Evolutionary conservation across 2,329 filamentous ascomycete species (phyloP), one percentile per base, ranked within the genome.

Genomic region (Alternaria hordeiaustralica): DNA sequence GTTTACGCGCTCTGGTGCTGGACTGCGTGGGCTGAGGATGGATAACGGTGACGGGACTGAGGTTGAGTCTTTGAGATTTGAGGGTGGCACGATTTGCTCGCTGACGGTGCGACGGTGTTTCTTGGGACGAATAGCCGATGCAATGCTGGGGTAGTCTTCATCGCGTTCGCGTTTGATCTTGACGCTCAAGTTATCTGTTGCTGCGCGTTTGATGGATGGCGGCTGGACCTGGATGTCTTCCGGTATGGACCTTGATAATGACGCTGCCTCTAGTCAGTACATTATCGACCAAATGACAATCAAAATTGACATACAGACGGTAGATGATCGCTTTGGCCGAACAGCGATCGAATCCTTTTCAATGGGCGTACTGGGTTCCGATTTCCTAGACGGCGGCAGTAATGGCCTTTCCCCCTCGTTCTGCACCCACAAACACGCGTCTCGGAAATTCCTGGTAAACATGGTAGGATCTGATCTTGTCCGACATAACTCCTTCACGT

Each of bases 271-370:
- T 41, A 18, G 47, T 64, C 45, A 66, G 60, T 49, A 43, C 6
- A 28, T 28, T 28, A 15, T 8, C 7, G 8, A 26, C 79, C 76
- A 58, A 33, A 21, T 4, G 23, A 41, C 8, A 21, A 53, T 41
- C 3, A 15, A 25, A 7, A 4, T 36, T 1, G 20, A 91, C 87
- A 87, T 88, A 90, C 13, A 93, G 87, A 28, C 87, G 81, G 8
- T 88, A 88, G 46, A 94, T 81, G 15, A 90, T 88, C 20, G 83
- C 82, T 75, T 89, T 89, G 23, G 91, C 90, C 64, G 88, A 84
- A 71, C 70, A n/a, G 66, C 53, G 15, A 71, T 57, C 5, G 53
- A 56, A 7, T 72, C 70, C n/a, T 51, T 55, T 45, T 63, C 56
- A 18, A 25, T 61, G 8, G 68, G 61, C 23, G 67, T 65, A 11